A percentile compares a stretch with the other conserved stretches of the same genome.
These are phyloP conservation scores for Sporobolomyces phaffii DNA, from an alignment of 768 basidiomycete species.

Conservation along the genomic window DNA sequence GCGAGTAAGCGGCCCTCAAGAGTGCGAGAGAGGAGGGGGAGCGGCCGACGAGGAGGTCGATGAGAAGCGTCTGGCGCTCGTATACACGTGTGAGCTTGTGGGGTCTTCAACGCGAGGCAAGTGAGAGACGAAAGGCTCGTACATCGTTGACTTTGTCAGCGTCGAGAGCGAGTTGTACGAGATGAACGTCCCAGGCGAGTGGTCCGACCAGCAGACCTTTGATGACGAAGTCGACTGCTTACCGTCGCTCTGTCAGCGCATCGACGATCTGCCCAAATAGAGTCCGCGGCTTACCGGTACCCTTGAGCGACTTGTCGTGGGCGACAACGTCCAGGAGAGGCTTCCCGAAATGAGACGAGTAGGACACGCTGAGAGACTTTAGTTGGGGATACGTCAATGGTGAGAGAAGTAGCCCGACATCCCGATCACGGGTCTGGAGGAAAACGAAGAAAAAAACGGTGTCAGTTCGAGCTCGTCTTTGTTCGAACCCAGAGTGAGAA, in stretches of 20 bases:
- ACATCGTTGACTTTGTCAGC: slow-evolving; percentile 23
- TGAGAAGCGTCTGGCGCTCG: slow-evolving; percentile 18
- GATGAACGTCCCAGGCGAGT: slow-evolving; percentile 27
- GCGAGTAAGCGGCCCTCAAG: slow-evolving; percentile 31
- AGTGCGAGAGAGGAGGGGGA: slow-evolving; percentile 22
- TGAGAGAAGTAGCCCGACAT: slow-evolving; percentile 7
- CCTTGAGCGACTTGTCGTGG: slow-evolving; percentile 20
- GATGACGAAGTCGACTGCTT: slow-evolving; percentile 25
- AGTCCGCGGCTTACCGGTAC: slow-evolving; percentile 28
- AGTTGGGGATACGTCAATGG: slow-evolving; percentile 21
- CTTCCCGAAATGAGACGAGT: not conserved
- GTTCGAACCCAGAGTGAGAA: too few relatives aligned
- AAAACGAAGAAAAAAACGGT: too few relatives aligned
- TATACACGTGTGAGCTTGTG: not conserved
- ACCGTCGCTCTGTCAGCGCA: not conserved
- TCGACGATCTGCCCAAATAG: too few relatives aligned
- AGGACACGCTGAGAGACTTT: slow-evolving; percentile 21
- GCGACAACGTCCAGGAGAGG: slow-evolving; percentile 14
- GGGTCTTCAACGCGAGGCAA: not conserved
- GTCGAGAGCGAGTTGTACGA: slow-evolving; percentile 24
- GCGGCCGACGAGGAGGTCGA: slow-evolving; percentile 29
- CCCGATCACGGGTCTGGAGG: slow-evolving; percentile 17
- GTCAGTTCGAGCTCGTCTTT: too few relatives aligned
- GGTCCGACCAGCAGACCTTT: slow-evolving; percentile 28
- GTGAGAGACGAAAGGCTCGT: too few relatives aligned